A percentile compares a stretch with the other conserved stretches of the same genome.
Evolutionary conservation across 371 early-diverging fungal species (phyloP).

Genomic region (Saksenaea oblongispora): DNA sequence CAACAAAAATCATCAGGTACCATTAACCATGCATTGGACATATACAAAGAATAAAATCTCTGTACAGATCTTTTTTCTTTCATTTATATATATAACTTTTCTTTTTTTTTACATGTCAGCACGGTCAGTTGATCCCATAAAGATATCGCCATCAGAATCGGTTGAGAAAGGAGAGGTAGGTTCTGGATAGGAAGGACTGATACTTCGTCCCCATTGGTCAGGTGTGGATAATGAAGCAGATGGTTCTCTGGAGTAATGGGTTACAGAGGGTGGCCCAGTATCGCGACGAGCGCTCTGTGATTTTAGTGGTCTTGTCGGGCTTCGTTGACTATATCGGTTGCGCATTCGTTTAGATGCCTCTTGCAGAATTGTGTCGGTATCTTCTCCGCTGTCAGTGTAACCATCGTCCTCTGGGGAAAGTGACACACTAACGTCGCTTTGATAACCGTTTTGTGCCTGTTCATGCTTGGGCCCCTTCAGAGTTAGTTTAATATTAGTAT

Average conservation of each 20-base stretch:
- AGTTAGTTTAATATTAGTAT: slow-evolving; percentile 20
- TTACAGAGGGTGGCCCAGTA: background rate
- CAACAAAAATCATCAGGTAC: background rate
- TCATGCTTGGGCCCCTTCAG: slow-evolving; percentile 30
- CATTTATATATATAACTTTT: background rate
- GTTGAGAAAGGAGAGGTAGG: slow-evolving; percentile 4
- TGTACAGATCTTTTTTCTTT: background rate
- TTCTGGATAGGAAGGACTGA: slow-evolving; percentile 3
- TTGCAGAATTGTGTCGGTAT: slow-evolving; percentile 48
- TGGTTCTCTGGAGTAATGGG: background rate
- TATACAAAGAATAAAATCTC: background rate
- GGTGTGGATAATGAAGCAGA: background rate
- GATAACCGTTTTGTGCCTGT: slow-evolving; percentile 8
- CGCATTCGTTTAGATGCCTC: slow-evolving; percentile 29
- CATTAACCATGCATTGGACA: background rate
- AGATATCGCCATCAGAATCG: background rate
- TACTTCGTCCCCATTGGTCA: background rate
- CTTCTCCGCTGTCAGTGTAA: slow-evolving; percentile 43
- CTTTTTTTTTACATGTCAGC: slow-evolving; percentile 1
- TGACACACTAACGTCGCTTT: background rate
- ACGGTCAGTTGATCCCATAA: background rate
- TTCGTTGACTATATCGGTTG: slow-evolving; percentile 14
- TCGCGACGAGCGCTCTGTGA: slow-evolving; percentile 1
- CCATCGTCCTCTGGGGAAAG: slow-evolving; percentile 1
- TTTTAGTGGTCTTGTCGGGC: background rate